Evolutionary conservation across 768 basidiomycete genomes (phyloP), one percentile per base, ranked within the genome.

Genomic region (Clitopilus hobsonii): DNA sequence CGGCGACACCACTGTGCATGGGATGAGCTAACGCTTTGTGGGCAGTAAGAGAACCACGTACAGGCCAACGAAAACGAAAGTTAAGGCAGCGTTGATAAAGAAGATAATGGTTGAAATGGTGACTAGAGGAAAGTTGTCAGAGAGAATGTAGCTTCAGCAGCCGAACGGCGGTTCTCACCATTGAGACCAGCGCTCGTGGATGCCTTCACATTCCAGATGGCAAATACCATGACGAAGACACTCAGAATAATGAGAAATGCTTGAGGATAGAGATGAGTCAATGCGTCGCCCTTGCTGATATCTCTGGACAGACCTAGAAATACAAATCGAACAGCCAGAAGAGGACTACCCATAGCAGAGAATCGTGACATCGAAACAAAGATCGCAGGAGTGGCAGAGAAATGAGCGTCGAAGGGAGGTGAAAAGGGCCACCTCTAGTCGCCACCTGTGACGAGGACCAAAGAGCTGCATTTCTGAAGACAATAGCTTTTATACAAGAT

Each of bases 241-340:
- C 76, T 82, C 38, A 85, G 67, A 59, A 78, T 81, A 8, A 71
- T 60, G 32, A 85, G 70, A 41, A 85, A 71, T 56, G 73, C 79
- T 81, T n/a, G n/a, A n/a, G 61, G 1, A 1, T 41, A 29, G 13
- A 18, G 25, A 47, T 18, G 27, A 53, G n/a, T 53, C 18, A 28
- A 23, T 23, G n/a, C 45, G 18, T 20, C 22, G 32, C 8, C 13
- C 6, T 29, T 53, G 6, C 36, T 27, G 10, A 20, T 18, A 18
- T 10, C n/a, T 11, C 11, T 16, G 10, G 18, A 45, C 82, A 65
- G 56, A 85, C 87, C 77, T 58, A 87, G 80, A 54, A 81, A 66
- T 36, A 84, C 75, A 24, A 80, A 75, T 52, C 87, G 82, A 55
- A 79, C 63, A 53, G 83, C 66, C 51, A 87, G 67, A 65, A 88